These are phyloP conservation scores for Aspergillus tamarii DNA, from an alignment of 2,329 filamentous ascomycete species.

Conservation along the genomic window DNA sequence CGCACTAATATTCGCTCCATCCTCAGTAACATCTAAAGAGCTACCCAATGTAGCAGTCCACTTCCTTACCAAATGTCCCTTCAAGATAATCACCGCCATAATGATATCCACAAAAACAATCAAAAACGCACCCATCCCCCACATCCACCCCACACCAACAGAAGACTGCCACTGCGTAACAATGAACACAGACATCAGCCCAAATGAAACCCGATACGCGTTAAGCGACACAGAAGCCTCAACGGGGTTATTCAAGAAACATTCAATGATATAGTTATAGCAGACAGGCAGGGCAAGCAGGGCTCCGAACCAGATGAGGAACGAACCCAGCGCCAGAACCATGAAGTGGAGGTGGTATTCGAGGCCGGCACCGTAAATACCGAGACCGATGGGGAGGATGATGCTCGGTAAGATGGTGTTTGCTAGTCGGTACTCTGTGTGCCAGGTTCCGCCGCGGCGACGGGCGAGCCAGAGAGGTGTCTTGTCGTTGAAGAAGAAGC, in stretches of 20 bases:
- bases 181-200: slow-evolving; percentile 9
- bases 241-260: slow-evolving; percentile 34
- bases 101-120: slow-evolving; percentile 8
- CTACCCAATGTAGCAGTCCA: neutral
- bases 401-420: slow-evolving; percentile 30
- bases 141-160: slow-evolving; percentile 6
- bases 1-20: slow-evolving; percentile 3
- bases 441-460: slow-evolving; percentile 35
- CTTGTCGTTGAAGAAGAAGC: slow-evolving; percentile 43
- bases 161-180: slow-evolving; percentile 8
- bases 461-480: slow-evolving; percentile 40
- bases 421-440: slow-evolving; percentile 37
- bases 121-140: slow-evolving; percentile 5
- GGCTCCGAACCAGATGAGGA: slow-evolving; percentile 44
- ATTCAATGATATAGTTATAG: slow-evolving; percentile 33
- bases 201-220: slow-evolving; percentile 6
- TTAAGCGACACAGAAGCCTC: slow-evolving; percentile 9
- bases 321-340: slow-evolving; percentile 44
- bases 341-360: slow-evolving; percentile 47
- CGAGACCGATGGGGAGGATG: slow-evolving; percentile 36
- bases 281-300: slow-evolving; percentile 29
- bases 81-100: slow-evolving; percentile 1
- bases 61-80: slow-evolving; percentile 3
- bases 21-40: slow-evolving; percentile 5
- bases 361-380: slow-evolving; percentile 43